Base-by-base conservation (phyloP, 768 basidiomycete species). In the Vararia minispora region DNA sequence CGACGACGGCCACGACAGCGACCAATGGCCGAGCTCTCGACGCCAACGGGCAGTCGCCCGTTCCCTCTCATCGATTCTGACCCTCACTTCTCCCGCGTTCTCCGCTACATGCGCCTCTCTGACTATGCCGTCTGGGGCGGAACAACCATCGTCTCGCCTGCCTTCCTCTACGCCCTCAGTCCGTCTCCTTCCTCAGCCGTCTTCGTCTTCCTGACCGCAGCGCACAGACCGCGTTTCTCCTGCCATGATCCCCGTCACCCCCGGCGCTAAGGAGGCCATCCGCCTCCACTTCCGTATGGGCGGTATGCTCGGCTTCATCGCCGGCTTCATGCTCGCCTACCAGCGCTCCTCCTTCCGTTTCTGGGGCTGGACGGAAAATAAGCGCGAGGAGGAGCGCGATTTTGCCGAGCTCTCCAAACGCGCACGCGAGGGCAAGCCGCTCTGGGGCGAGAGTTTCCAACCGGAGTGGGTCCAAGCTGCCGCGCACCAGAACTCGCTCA, bases 11-110 rank as follows among this genome's bases (percentile, higher is more conserved):
- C 17, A 31, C 38, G 6, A 34, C 39, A 31, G 12, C 12, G n/a
- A n/a, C n/a, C n/a, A n/a, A n/a, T n/a, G n/a, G n/a, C n/a, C n/a
- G n/a, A n/a, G n/a, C n/a, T n/a, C n/a, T n/a, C n/a, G n/a, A n/a
- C n/a, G n/a, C n/a, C n/a, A n/a, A n/a, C n/a, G n/a, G 59, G 71
- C 71, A 55, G 61, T 66, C 50, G 62, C 69, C 77, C 79, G 18
- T 94, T 76, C 64, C 91, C 91, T 33, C 79, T 94, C 60, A 85
- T 98, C 63, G 94, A 97, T 61, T 68, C 77, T 0, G 94, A 98
- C 67, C 94, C 94, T 8, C 85, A 95, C 66, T 78, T 79, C 11
- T 64, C 65, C 23, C 76, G 94, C 23, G 94, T 99, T 35, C 62
- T 99, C 16, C 68, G 85, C 41, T 95, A 95, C 64, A 76, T 97